Evolutionary conservation across 345 rosid genomes (phyloP).

Genomic region (Turritis glabra): DNA sequence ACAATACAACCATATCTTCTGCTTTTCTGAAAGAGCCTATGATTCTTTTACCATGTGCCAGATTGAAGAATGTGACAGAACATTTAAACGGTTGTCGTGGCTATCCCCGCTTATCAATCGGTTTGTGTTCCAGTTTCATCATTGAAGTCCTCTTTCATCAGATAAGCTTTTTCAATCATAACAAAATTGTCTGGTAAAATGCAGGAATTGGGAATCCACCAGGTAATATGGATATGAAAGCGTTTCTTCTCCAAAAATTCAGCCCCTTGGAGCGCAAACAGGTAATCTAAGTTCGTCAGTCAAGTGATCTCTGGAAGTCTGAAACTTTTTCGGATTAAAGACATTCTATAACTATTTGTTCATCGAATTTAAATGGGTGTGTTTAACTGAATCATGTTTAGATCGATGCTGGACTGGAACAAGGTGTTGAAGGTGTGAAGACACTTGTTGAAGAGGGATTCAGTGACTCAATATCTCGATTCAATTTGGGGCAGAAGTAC

Average conservation of each 20-base stretch:
- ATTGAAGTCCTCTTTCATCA: neutral
- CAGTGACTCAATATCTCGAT: conserved; percentile 49
- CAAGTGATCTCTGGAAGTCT: neutral
- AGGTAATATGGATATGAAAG: conserved; percentile 88
- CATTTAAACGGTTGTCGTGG: conserved; percentile 70
- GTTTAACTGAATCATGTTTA: conserved; percentile 29
- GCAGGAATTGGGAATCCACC: conserved; percentile 93
- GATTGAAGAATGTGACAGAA: conserved; percentile 71
- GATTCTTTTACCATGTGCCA: conserved; percentile 36
- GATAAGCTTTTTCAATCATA: neutral
- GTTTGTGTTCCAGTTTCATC: conserved; percentile 38
- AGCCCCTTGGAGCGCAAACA: conserved; percentile 65
- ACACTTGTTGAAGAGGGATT: conserved; percentile 62
- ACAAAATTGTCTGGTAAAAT: neutral
- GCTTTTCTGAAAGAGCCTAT: neutral
- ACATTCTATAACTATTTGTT: neutral
- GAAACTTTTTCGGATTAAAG: neutral
- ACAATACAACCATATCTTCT: neutral
- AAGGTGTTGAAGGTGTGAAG: conserved; percentile 72
- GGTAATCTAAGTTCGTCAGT: conserved; percentile 35
- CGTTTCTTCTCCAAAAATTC: conserved; percentile 80
- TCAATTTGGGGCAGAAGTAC: conserved; percentile 74
- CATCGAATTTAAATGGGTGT: neutral
- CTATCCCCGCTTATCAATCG: conserved; percentile 77
- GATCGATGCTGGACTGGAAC: conserved; percentile 66